phyloP scores from a whole-genome alignment of 164 flowering plant species.

The Dillenia turbinata region DNA sequence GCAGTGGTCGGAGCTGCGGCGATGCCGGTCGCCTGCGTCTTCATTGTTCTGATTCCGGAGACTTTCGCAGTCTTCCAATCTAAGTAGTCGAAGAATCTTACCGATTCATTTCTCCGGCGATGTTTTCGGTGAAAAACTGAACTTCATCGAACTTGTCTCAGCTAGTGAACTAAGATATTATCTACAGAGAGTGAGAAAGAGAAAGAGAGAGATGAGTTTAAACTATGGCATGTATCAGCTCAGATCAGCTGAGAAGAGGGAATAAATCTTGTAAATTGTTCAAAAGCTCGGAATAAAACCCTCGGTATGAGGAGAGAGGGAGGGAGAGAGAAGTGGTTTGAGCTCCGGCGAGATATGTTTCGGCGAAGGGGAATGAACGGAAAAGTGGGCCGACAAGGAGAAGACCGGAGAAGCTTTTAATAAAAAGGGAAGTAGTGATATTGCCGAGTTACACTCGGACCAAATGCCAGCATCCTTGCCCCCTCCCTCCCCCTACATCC shows the following conservation, averaged over 20 bases:
- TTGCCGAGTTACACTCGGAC: constrained; percentile 31
- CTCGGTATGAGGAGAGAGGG: no score
- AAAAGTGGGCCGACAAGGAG: constrained; percentile 16
- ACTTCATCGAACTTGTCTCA: neutral
- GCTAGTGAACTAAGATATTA: neutral
- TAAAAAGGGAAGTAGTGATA: constrained; percentile 10
- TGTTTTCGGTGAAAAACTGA: neutral
- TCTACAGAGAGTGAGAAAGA: neutral
- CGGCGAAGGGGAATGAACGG: neutral
- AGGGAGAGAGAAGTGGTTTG: constrained; percentile 1
- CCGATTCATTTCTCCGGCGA: constrained; percentile 11
- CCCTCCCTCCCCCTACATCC: constrained; percentile 44
- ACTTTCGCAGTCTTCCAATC: neutral
- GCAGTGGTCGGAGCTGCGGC: constrained; percentile 27
- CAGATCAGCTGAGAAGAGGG: neutral
- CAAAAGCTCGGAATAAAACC: neutral
- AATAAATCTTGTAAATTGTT: neutral
- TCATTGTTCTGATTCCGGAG: constrained; percentile 31
- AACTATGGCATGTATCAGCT: neutral
- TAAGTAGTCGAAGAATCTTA: neutral
- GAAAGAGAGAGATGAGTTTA: neutral
- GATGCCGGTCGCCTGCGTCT: constrained; percentile 38
- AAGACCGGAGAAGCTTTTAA: constrained; percentile 13
- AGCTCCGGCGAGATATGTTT: constrained; percentile 9
- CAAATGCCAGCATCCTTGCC: constrained; percentile 37